Evolutionary conservation across 2,329 filamentous ascomycete genomes (phyloP), one percentile per base, ranked within the genome.

Genomic region (Aspergillus vadensis): DNA sequence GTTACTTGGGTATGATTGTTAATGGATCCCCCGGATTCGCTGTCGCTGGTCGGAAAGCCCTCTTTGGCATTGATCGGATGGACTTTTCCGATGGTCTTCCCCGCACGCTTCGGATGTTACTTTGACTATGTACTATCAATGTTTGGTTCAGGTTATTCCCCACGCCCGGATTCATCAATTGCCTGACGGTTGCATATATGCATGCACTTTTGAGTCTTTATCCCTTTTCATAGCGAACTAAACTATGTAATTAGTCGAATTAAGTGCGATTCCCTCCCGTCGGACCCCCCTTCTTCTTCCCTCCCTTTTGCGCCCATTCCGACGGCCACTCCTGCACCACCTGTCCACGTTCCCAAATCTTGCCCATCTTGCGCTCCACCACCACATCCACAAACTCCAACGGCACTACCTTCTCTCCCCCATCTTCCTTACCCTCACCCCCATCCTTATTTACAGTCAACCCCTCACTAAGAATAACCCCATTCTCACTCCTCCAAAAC

Each of bases 401-500:
- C 30, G 86, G 83, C 65, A 96, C 79, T 6, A 91, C 55, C 1
- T 88, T 90, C 21, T 66, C 55, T n/a, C 51, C 43, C 15, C 57
- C 12, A 3, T 2, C 19, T 2, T 10, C 39, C 7, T 21, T 6
- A 5, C 7, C 10, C 19, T 10, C 77, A 50, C 5, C 27, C 10
- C 77, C 85, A 61, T 84, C 71, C 12, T 77, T 79, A 43, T 67
- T 86, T 68, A 86, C 85, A 2, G 36, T 76, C 75, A 76, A 80
- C 75, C 74, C 85, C 76, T 71, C 82, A 76, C 71, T 79, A 65
- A 94, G 77, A 63, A 93, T 83, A 8, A 94, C 91, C 2, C 86
- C 89, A 71, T 94, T 94, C 67, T 90, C 89, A 72, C 90, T 92
- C 63, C 86, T 74, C 87, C 90, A 96, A 85, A 93, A 96, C 70